Evolutionary conservation across 169 alveolate species (phyloP), one percentile per base, ranked within the genome.

Genomic region (Plasmodium blacklocki): DNA sequence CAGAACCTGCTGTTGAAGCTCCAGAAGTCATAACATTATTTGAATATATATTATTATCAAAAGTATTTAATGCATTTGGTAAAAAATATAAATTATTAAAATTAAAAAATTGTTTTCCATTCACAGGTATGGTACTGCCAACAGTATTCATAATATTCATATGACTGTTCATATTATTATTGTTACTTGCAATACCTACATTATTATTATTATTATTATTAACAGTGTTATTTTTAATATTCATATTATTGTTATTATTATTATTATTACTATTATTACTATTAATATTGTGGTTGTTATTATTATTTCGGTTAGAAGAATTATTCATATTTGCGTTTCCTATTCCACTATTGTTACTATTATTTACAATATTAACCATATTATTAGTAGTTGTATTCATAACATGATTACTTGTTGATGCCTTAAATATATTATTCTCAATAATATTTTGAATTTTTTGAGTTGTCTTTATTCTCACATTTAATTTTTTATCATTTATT

Each of bases 371-470:
- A 74, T 43, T 74, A 45, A 15, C 23, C 56, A 15, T 74, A 63
- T 23, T 59, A 59, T 43, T 67, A 67, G 11, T 72, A 19, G 45
- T 19, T 18, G 45, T 72, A 50, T 71, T 64, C 1, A 12, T 32
- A 19, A n/a, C 59, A 15, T 43, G 2, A 29, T 47, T 49, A 71
- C 29, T 78, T 18, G n/a, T 60, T 45, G 6, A 49, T 19, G 73
- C 43, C 52, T 85, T 85, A 52, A 85, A 59, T 45, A 85, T 85
- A 63, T 85, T 85, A 14, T 85, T 85, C 43, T 85, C 91, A 23
- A 85, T 85, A 23, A 85, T 85, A 8, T 71, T 85, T 49, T 85
- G 85, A 21, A 85, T 85, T 29, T 64, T 85, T 56, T 85, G 91
- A 1, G 86, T 64, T 15, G 91, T 70, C 64, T 85, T 85, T 15